Conservation (phyloP, 768 basidiomycete genomes). For the Phlebiopsis gigantea region DNA sequence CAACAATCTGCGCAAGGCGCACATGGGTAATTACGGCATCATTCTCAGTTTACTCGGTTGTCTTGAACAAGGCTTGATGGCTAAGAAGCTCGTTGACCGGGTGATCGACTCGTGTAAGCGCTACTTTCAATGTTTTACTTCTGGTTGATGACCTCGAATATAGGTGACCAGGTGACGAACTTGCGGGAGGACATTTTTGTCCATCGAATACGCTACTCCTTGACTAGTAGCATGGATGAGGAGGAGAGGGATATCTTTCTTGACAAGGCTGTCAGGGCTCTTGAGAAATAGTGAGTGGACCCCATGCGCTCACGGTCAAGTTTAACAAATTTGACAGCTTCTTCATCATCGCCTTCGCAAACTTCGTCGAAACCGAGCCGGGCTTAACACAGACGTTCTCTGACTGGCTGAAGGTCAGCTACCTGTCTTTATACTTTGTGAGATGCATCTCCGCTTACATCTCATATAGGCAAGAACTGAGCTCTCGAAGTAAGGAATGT, state of each 20-base stretch:
- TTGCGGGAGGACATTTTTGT: slow-evolving; percentile 84
- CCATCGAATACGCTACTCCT: slow-evolving; percentile 80
- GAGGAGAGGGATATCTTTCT: slow-evolving; percentile 46
- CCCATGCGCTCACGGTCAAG: too few relatives aligned
- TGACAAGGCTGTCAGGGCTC: slow-evolving; percentile 62
- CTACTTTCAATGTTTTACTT: background rate
- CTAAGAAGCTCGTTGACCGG: slow-evolving; percentile 88
- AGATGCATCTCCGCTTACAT: background rate
- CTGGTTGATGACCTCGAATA: background rate
- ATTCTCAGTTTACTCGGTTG: slow-evolving; percentile 92
- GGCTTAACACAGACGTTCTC: slow-evolving; percentile 68
- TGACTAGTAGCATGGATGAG: slow-evolving; percentile 68
- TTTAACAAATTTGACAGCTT: slow-evolving; percentile 53
- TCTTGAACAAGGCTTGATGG: slow-evolving; percentile 76
- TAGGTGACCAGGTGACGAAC: slow-evolving; percentile 90
- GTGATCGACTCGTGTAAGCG: slow-evolving; percentile 72
- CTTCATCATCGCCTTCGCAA: slow-evolving; percentile 92
- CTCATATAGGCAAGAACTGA: slow-evolving; percentile 64
- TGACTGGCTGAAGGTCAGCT: slow-evolving; percentile 74
- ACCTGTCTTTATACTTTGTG: background rate
- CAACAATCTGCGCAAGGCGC: slow-evolving; percentile 84
- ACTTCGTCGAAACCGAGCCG: slow-evolving; percentile 67
- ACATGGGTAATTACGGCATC: slow-evolving; percentile 88
- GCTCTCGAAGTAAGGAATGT: slow-evolving; percentile 79
- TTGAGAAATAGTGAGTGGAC: slow-evolving; percentile 82